These are phyloP conservation scores for Mycena pura DNA, from an alignment of 768 basidiomycete genomes.

Conservation along the genomic window DNA sequence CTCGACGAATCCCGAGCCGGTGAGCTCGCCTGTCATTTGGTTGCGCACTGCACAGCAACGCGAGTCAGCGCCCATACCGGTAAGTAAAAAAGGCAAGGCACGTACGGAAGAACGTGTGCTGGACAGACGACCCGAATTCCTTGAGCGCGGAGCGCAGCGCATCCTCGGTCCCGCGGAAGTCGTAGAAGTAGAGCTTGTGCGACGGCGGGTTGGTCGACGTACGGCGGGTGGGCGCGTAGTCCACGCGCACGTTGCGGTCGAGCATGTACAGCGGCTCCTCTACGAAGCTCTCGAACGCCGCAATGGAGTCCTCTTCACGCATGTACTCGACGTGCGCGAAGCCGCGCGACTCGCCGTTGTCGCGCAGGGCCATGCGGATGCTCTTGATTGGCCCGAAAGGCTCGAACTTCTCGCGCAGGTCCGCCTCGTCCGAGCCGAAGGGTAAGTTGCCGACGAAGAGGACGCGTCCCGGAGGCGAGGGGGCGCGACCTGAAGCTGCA, in stretches of 20 bases:
- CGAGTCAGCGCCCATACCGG: no score
- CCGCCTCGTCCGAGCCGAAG: constrained; percentile 47
- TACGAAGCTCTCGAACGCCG: constrained; percentile 40
- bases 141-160: constrained; percentile 35
- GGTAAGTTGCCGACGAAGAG: constrained; percentile 63
- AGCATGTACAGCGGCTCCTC: constrained; percentile 57
- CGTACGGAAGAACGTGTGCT: constrained; percentile 21
- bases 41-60: constrained; percentile 46
- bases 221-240: constrained; percentile 40
- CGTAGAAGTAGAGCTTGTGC: constrained; percentile 38
- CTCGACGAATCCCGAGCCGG: constrained; percentile 58
- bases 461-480: constrained; percentile 39
- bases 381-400: constrained; percentile 49
- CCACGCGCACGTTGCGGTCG: constrained; percentile 51
- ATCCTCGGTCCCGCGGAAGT: constrained; percentile 35
- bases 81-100: constrained; percentile 1
- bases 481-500: neutral
- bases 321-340: constrained; percentile 54
- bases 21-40: constrained; percentile 36
- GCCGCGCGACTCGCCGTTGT: constrained; percentile 49
- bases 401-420: constrained; percentile 49
- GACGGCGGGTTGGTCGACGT: constrained; percentile 25
- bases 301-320: constrained; percentile 42
- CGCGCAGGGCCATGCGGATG: constrained; percentile 42
- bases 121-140: constrained; percentile 26